Percentiles rank a stretch among this genome's conserved stretches.
Conservation (phyloP, 2,329 filamentous ascomycete species). For the Beauveria asiatica region DNA sequence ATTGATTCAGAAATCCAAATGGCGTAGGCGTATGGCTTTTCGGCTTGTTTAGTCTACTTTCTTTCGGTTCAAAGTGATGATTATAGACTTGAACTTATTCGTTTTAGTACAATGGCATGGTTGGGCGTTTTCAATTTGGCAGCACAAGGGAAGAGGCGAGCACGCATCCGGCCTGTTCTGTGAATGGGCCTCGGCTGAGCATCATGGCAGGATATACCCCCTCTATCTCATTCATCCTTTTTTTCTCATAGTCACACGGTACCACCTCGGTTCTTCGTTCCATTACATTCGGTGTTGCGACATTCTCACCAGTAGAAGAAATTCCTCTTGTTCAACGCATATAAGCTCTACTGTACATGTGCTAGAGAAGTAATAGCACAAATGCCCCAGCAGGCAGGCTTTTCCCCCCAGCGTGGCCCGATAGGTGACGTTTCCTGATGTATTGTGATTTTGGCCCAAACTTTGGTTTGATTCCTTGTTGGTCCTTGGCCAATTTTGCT, state of each 20-base stretch:
- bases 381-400: no score
- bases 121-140: background rate
- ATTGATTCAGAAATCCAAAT: background rate
- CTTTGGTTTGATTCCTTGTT: no score
- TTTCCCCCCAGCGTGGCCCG: no score
- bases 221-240: background rate
- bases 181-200: background rate
- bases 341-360: background rate
- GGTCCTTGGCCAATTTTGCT: no score
- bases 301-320: background rate
- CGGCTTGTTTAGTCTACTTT: background rate
- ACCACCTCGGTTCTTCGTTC: no score
- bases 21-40: background rate
- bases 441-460: no score
- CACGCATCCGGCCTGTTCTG: background rate
- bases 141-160: background rate
- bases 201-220: slow-evolving; percentile 6
- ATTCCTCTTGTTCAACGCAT: no score
- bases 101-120: background rate
- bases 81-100: background rate
- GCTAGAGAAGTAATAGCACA: no score
- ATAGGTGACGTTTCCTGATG: no score
- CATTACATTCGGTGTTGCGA: background rate
- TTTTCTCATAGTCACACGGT: background rate
- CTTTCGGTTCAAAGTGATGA: background rate